These are phyloP conservation scores for Phtheirospermum japonicum DNA, from an alignment of 257 asterid genomes.

Conservation along the genomic window DNA sequence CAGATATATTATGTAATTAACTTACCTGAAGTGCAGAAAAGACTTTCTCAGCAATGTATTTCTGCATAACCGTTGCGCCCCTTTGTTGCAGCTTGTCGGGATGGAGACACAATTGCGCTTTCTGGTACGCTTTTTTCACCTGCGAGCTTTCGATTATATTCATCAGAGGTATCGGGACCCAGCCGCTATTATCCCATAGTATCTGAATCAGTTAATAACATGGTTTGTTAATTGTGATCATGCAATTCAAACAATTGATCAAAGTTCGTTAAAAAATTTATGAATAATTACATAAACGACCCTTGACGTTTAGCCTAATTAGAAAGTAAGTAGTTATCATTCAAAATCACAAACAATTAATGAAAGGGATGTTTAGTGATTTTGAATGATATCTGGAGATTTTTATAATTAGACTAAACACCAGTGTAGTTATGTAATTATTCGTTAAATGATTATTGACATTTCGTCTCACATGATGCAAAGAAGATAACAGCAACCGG, in stretches of 20 bases:
- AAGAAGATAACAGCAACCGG: conserved; percentile 60
- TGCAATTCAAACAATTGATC: no score
- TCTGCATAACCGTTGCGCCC: conserved; percentile 59
- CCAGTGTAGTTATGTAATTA: not conserved
- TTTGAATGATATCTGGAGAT: not conserved
- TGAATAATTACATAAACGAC: not conserved
- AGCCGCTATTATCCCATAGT: conserved; percentile 66
- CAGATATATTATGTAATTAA: not conserved
- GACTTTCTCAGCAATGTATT: conserved; percentile 61
- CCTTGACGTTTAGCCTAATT: not conserved
- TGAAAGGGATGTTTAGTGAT: no score
- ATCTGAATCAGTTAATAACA: conserved; percentile 41
- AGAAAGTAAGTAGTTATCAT: no score
- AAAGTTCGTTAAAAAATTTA: no score
- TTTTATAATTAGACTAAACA: no score
- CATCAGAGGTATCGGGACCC: conserved; percentile 46
- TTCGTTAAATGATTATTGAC: not conserved
- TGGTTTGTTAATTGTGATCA: no score
- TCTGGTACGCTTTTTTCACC: conserved; percentile 78
- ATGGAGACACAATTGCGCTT: conserved; percentile 69
- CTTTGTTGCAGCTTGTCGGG: conserved; percentile 87
- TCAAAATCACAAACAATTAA: no score
- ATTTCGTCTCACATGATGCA: conserved; percentile 58
- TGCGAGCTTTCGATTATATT: conserved; percentile 46
- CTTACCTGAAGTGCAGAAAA: conserved; percentile 61